These are phyloP conservation scores for Trametes cubensis DNA, from an alignment of 768 basidiomycete species.

Conservation along the genomic window DNA sequence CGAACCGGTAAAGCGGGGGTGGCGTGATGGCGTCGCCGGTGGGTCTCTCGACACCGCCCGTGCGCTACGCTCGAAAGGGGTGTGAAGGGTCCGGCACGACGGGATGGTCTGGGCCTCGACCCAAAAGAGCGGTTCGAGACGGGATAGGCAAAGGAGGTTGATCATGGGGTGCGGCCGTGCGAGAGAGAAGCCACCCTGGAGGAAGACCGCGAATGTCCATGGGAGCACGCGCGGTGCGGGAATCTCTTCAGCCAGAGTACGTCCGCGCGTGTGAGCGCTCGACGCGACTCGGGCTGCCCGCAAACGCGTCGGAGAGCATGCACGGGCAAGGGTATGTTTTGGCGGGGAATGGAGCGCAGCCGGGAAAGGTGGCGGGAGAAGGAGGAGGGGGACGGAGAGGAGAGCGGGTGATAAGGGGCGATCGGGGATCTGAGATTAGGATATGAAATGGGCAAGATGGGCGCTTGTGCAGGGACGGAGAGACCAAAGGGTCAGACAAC, in stretches of 20 bases:
- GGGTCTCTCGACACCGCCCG: conserved; percentile 19
- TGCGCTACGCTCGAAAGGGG: conserved; percentile 20
- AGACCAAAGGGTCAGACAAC: conserved; percentile 2
- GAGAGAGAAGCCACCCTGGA: conserved; percentile 24
- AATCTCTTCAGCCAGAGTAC: neutral
- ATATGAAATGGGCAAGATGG: conserved; percentile 20
- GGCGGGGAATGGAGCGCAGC: conserved; percentile 8
- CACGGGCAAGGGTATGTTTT: neutral
- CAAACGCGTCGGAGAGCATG: neutral
- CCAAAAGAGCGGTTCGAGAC: conserved; percentile 17
- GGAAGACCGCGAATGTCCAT: conserved; percentile 15
- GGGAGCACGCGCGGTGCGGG: conserved; percentile 12
- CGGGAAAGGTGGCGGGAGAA: conserved; percentile 13
- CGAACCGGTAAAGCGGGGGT: conserved; percentile 18
- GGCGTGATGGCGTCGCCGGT: conserved; percentile 23
- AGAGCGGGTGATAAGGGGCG: conserved; percentile 21
- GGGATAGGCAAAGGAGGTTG: conserved; percentile 21
- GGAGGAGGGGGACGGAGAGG: conserved; percentile 12
- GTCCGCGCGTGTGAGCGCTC: neutral
- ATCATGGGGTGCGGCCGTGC: conserved; percentile 25
- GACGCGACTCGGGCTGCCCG: neutral
- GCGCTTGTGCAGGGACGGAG: conserved; percentile 11
- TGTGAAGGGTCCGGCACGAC: conserved; percentile 11
- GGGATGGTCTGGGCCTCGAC: conserved; percentile 14
- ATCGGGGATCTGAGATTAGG: conserved; percentile 24